Evolutionary conservation across 129 eudicot genomes (phyloP), one percentile per base, ranked within the genome.

Genomic region (Flaveria robusta): DNA sequence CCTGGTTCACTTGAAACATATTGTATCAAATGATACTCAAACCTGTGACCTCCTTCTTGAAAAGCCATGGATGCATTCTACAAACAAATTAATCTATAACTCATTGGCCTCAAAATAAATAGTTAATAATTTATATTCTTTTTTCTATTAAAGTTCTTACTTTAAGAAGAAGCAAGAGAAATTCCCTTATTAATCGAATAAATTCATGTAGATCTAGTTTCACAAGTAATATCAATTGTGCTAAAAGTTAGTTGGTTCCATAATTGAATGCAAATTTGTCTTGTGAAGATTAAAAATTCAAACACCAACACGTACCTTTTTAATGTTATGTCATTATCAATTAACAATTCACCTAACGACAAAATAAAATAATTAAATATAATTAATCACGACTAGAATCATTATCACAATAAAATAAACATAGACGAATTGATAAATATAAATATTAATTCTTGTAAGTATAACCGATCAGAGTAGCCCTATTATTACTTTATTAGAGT

Each of bases 141-240:
- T 54, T 54, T 54, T 20, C 19, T 20, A 22, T 8, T 27, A 55
- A 55, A 20, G 62, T 20, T 19, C 18, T 55, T 55, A 19, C 27
- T 55, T 55, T 55, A 55, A 55, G 22, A 55, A 55, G 62, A 55
- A 19, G 62, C 62, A 55, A 55, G 12, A 55, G 27, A 55, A 54
- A 55, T 19, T 55, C 19, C 62, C 62, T 55, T 55, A n/a, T 55
- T 55, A 9, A 19, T 55, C 62, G 19, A 55, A 55, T 19, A 55
- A 19, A 5, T 20, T 55, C 11, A 9, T 55, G 3, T 55, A 55
- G 9, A 9, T n/a, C 19, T 55, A 22, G 62, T 55, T 55, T 55
- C 62, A 55, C 62, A 55, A 55, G 62, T 22, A 55, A 55, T 55
- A 54, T 54, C 60, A 54, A 54, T 54, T 55, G 14, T 55, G 62